Evolutionary conservation across 208 protist species (phyloP).

Genomic region (Trichomonas gallinae): DNA sequence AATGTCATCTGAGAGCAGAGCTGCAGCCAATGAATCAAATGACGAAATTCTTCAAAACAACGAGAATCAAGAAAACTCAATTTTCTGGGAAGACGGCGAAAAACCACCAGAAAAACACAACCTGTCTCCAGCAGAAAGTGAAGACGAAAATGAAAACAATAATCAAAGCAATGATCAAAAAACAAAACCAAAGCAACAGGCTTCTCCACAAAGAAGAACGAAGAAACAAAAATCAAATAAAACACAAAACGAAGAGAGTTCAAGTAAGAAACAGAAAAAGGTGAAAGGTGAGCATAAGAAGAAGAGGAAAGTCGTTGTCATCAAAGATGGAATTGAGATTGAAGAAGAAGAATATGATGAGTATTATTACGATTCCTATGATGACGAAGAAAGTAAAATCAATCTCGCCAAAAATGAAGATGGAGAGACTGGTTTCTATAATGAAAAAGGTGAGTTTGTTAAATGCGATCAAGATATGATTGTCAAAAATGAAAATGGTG

Average conservation of each 20-base stretch:
- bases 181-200: no score
- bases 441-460: background rate
- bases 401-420: background rate
- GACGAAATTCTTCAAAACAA: no score
- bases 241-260: no score
- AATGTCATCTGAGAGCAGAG: background rate
- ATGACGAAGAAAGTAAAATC: background rate
- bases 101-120: no score
- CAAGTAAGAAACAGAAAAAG: background rate
- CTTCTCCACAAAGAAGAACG: no score
- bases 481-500: background rate
- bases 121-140: no score
- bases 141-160: background rate
- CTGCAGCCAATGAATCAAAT: no score
- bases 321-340: background rate
- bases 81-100: no score
- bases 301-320: background rate
- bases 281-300: background rate
- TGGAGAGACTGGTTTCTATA: background rate
- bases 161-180: no score
- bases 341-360: background rate
- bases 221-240: background rate
- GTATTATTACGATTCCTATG: background rate
- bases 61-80: no score
- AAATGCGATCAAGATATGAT: background rate